These are phyloP conservation scores for Trichophyton verrucosum DNA, from an alignment of 2,329 filamentous ascomycete genomes.

Conservation along the genomic window DNA sequence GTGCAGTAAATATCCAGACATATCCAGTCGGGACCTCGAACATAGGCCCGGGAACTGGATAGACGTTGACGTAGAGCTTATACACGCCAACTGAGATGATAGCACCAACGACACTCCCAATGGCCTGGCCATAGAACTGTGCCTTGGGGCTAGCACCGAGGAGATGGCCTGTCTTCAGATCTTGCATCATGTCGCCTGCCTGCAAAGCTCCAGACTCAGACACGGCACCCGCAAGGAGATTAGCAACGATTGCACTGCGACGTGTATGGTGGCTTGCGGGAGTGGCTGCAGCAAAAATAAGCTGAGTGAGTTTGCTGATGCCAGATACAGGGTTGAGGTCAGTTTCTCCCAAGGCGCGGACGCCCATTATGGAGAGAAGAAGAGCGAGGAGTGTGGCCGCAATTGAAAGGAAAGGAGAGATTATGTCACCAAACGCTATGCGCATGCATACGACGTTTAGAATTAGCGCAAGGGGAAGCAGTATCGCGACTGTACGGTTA, in stretches of 20 bases:
- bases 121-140: conserved; percentile 93
- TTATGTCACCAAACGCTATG: conserved; percentile 67
- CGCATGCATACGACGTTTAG: conserved; percentile 75
- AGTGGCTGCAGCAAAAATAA: conserved; percentile 85
- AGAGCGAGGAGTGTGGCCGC: conserved; percentile 76
- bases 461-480: conserved; percentile 61
- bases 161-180: conserved; percentile 90
- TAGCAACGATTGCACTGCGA: conserved; percentile 75
- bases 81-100: conserved; percentile 80
- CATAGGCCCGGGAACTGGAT: conserved; percentile 72
- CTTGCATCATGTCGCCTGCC: conserved; percentile 92
- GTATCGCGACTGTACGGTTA: conserved; percentile 55
- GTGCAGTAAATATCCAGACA: conserved; percentile 94
- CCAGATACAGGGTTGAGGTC: conserved; percentile 94
- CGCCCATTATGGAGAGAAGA: conserved; percentile 51
- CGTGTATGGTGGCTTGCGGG: conserved; percentile 67
- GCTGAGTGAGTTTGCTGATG: conserved; percentile 90
- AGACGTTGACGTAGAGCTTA: conserved; percentile 78
- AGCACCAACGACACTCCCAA: conserved; percentile 76
- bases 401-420: conserved; percentile 63
- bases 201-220: conserved; percentile 77
- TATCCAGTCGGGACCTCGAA: conserved; percentile 92
- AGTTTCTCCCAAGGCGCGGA: conserved; percentile 60
- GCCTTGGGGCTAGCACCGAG: conserved; percentile 85
- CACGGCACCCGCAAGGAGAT: conserved; percentile 84